phyloP scores from a whole-genome alignment of 2,329 filamentous ascomycete genomes.

The Rhinocladiella similis region DNA sequence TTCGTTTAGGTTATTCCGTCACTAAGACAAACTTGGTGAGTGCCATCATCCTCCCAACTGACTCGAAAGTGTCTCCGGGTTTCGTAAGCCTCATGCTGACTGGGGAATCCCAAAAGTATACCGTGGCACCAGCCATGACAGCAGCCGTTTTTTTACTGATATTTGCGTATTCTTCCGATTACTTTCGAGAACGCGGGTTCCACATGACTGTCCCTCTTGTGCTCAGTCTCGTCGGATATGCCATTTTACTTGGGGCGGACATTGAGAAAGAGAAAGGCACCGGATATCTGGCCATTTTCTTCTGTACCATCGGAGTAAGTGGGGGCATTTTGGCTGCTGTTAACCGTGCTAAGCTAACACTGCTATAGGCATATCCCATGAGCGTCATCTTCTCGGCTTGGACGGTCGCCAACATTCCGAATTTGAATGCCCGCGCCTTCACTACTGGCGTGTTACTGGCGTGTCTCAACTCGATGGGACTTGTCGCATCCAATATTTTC shows the following conservation, averaged over 20 bases:
- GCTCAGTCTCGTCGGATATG: constrained; percentile 21
- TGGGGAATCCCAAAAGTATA: no score
- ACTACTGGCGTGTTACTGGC: neutral
- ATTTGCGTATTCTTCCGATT: constrained; percentile 22
- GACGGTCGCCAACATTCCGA: constrained; percentile 2
- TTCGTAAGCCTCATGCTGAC: no score
- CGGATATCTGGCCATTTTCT: constrained; percentile 22
- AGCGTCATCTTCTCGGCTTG: neutral
- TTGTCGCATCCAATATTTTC: constrained; percentile 1
- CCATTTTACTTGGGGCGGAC: constrained; percentile 19
- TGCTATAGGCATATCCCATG: constrained; percentile 4
- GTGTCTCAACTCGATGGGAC: neutral
- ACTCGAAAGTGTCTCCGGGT: no score
- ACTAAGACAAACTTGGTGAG: no score
- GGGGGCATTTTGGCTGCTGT: neutral
- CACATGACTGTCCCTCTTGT: constrained; percentile 20
- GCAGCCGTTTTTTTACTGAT: no score
- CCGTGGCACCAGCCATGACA: no score
- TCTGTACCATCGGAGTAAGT: constrained; percentile 7
- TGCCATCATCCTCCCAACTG: no score
- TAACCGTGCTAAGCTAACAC: neutral
- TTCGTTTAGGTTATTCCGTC: no score
- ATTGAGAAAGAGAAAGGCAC: constrained; percentile 8
- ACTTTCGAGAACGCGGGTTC: constrained; percentile 27
- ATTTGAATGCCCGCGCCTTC: constrained; percentile 6